A percentile compares a stretch with the other conserved stretches of the same genome.
These are phyloP conservation scores for Yarrowia hollandica DNA, from an alignment of 805 yeast species.

Conservation along the genomic window DNA sequence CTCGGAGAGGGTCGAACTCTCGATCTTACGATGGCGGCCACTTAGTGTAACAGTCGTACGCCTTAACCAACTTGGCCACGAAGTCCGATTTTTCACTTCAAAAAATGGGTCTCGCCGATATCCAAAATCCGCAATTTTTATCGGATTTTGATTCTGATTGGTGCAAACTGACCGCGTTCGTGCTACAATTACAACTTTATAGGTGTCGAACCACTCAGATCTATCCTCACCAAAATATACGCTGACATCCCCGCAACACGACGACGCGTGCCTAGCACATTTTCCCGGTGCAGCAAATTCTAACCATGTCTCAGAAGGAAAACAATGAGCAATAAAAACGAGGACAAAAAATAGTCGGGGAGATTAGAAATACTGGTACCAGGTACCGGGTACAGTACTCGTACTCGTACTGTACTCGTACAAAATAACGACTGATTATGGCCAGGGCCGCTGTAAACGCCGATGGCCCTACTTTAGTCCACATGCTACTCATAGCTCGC, in stretches of 20 bases:
- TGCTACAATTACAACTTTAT: neutral
- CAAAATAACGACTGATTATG: too few relatives aligned
- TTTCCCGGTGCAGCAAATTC: constrained; percentile 10
- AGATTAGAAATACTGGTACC: too few relatives aligned
- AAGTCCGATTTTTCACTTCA: neutral
- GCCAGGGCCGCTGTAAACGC: too few relatives aligned
- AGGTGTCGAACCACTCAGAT: too few relatives aligned
- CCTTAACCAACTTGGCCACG: constrained; percentile 30
- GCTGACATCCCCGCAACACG: constrained; percentile 15
- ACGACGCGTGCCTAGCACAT: neutral
- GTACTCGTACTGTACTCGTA: too few relatives aligned
- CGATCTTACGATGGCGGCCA: constrained; percentile 30
- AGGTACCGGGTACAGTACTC: too few relatives aligned
- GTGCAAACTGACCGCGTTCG: neutral
- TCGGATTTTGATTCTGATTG: neutral
- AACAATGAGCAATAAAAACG: neutral
- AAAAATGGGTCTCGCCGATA: neutral
- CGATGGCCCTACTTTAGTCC: too few relatives aligned
- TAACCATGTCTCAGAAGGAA: neutral
- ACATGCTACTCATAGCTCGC: too few relatives aligned
- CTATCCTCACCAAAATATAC: neutral
- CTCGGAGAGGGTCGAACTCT: constrained; percentile 31
- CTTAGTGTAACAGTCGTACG: constrained; percentile 28
- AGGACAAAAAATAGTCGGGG: too few relatives aligned
- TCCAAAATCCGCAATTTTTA: neutral